phyloP scores from a whole-genome alignment of 1,284 basidiomycete species.

The Pseudozyma sp. region DNA sequence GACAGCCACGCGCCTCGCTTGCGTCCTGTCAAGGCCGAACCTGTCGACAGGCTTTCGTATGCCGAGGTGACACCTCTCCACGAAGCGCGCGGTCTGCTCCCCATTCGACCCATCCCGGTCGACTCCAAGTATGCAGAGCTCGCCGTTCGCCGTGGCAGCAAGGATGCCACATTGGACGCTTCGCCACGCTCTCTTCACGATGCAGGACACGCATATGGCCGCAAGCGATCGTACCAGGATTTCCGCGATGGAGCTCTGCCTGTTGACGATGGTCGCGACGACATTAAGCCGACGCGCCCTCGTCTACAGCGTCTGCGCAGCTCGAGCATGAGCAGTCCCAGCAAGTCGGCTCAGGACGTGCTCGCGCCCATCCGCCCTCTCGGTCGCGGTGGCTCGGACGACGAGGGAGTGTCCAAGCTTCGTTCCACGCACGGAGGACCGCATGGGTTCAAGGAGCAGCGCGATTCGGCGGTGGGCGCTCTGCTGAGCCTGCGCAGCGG shows the following conservation, averaged over 20 bases:
- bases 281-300: slow-evolving; percentile 17
- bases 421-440: slow-evolving; percentile 31
- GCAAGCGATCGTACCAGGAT: slow-evolving; percentile 45
- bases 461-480: slow-evolving; percentile 47
- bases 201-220: slow-evolving; percentile 21
- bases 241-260: slow-evolving; percentile 12
- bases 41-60: slow-evolving; percentile 20
- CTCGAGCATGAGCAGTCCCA: slow-evolving; percentile 35
- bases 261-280: slow-evolving; percentile 11
- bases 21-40: slow-evolving; percentile 13
- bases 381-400: slow-evolving; percentile 35
- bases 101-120: slow-evolving; percentile 46
- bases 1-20: slow-evolving; percentile 17
- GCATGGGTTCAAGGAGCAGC: slow-evolving; percentile 27
- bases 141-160: slow-evolving; percentile 21
- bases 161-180: not conserved
- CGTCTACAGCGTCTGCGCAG: slow-evolving; percentile 43
- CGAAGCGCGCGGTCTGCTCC: slow-evolving; percentile 43
- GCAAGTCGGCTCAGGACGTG: slow-evolving; percentile 15
- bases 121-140: slow-evolving; percentile 35
- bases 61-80: slow-evolving; percentile 44
- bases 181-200: slow-evolving; percentile 3
- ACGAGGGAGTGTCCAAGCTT: slow-evolving; percentile 41
- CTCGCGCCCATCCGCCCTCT: slow-evolving; percentile 29
- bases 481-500: slow-evolving; percentile 47